Evolutionary conservation across 108 stramenopile genomes (phyloP).

Genomic region (Conticribra weissflogii): DNA sequence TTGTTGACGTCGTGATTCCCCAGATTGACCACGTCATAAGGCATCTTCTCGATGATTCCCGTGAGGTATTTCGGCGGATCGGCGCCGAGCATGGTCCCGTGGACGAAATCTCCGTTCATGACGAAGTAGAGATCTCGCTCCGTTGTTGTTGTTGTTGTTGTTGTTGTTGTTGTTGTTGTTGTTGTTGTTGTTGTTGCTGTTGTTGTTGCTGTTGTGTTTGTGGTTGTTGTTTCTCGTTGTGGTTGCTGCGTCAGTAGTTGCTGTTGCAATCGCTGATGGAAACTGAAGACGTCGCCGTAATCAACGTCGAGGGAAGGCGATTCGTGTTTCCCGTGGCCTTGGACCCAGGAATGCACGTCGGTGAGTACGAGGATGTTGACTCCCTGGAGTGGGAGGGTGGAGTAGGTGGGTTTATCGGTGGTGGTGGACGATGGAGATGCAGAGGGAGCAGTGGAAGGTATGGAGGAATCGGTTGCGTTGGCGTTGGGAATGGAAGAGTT

Average conservation of each 20-base stretch:
- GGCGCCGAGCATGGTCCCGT: slow-evolving; percentile 76
- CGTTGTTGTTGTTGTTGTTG: slow-evolving; percentile 4
- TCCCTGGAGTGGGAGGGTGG: slow-evolving; percentile 49
- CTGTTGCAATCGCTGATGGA: slow-evolving; percentile 59
- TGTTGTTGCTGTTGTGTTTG: neutral
- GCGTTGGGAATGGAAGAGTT: too few relatives aligned
- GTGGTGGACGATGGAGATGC: slow-evolving; percentile 1
- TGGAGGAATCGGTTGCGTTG: slow-evolving; percentile 12
- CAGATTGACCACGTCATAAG: slow-evolving; percentile 68
- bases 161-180: neutral
- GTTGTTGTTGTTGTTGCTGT: neutral
- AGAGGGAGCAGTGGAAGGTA: neutral
- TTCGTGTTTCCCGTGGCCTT: slow-evolving; percentile 60
- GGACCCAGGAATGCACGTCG: slow-evolving; percentile 81
- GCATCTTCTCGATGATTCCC: slow-evolving; percentile 77
- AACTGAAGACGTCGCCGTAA: slow-evolving; percentile 72
- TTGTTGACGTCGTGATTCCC: slow-evolving; percentile 83
- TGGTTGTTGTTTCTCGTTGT: neutral
- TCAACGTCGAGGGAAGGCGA: slow-evolving; percentile 60
- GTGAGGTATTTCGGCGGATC: slow-evolving; percentile 55
- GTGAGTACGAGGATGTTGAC: slow-evolving; percentile 75
- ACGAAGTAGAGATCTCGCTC: slow-evolving; percentile 71
- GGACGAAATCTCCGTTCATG: slow-evolving; percentile 85
- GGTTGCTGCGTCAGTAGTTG: too few relatives aligned
- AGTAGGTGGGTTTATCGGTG: slow-evolving; percentile 17